Evolutionary conservation across 192 early-diverging fungal genomes (phyloP).

Genomic region (Chytriomyces hyalinus): DNA sequence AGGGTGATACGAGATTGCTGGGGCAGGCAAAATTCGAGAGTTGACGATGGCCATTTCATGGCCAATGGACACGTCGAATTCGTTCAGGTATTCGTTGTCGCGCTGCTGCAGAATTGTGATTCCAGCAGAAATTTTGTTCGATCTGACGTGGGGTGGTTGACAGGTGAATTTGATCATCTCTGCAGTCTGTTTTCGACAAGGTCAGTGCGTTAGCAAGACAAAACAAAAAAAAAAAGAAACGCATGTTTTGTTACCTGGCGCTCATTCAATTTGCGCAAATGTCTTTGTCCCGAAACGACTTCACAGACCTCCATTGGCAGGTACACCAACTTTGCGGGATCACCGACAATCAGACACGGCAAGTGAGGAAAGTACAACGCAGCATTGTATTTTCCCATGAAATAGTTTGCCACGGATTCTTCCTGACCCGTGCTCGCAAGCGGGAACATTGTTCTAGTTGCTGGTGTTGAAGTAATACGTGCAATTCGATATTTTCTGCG

Average conservation of each 20-base stretch:
- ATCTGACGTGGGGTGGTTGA: slow-evolving; percentile 78
- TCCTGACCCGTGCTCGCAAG: slow-evolving; percentile 50
- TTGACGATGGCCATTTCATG: slow-evolving; percentile 71
- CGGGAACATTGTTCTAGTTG: slow-evolving; percentile 73
- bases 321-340: slow-evolving; percentile 63
- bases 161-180: slow-evolving; percentile 97
- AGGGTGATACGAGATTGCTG: slow-evolving; percentile 74
- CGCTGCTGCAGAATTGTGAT: slow-evolving; percentile 69
- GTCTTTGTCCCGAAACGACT: slow-evolving; percentile 81
- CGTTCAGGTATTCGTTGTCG: slow-evolving; percentile 74
- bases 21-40: slow-evolving; percentile 79
- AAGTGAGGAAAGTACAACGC: slow-evolving; percentile 76
- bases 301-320: slow-evolving; percentile 93
- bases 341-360: slow-evolving; percentile 75
- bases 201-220: background rate
- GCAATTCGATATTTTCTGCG: slow-evolving; percentile 75
- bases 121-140: slow-evolving; percentile 80
- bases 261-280: slow-evolving; percentile 82
- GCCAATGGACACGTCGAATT: slow-evolving; percentile 75
- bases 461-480: slow-evolving; percentile 71
- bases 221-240: slow-evolving; percentile 2
- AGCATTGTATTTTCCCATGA: slow-evolving; percentile 72
- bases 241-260: slow-evolving; percentile 47
- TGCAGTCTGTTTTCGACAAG: slow-evolving; percentile 65
- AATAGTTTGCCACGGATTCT: slow-evolving; percentile 80